A percentile compares a stretch with the other conserved stretches of the same genome.
Conservation (phyloP, 179 eudicot species). For the Silene noctiflora region DNA sequence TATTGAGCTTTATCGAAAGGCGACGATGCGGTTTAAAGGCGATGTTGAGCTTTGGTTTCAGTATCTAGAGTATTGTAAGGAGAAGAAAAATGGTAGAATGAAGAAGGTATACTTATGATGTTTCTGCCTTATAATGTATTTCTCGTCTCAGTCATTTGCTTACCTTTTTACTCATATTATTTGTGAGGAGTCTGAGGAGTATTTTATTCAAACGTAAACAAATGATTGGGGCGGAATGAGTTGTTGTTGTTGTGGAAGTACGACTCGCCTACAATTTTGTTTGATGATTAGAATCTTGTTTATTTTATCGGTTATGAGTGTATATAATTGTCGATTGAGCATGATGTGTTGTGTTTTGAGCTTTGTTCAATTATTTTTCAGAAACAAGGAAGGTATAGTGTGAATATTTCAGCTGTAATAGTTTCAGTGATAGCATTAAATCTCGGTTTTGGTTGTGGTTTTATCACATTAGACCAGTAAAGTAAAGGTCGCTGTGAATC, state of each 20-base stretch:
- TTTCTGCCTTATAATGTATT: not conserved
- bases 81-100: conserved; percentile 60
- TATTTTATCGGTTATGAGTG: not conserved
- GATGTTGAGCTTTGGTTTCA: conserved; percentile 77
- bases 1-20: conserved; percentile 58
- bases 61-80: conserved; percentile 75
- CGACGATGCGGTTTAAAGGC: conserved; percentile 74
- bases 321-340: not conserved
- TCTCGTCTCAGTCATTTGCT: not conserved
- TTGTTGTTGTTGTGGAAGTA: not conserved
- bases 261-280: not conserved
- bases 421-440: not conserved
- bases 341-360: not conserved
- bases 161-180: not conserved
- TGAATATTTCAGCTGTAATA: not conserved
- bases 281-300: not conserved
- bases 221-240: not conserved
- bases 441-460: not conserved
- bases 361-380: no score
- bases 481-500: not conserved
- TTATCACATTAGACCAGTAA: not conserved
- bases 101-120: conserved; percentile 52
- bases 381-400: not conserved
- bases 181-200: not conserved
- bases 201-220: not conserved